phyloP scores from a whole-genome alignment of 805 yeast genomes.

The Zygosaccharomyces bisporus region DNA sequence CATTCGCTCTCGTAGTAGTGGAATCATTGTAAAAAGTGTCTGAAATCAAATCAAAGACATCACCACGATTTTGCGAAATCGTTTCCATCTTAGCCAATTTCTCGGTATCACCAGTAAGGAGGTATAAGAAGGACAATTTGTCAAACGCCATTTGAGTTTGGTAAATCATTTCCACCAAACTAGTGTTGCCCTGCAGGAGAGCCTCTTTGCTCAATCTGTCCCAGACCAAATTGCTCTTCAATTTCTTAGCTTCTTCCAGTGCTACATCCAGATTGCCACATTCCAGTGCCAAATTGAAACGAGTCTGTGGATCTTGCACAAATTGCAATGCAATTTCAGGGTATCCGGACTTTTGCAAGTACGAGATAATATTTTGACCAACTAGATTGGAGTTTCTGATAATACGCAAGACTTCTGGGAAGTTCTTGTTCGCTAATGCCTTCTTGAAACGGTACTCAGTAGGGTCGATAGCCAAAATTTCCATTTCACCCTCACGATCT shows the following conservation, averaged over 20 bases:
- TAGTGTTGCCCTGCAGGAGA: conserved; percentile 80
- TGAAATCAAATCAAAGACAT: conserved; percentile 72
- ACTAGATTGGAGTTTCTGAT: conserved; percentile 87
- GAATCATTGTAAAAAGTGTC: conserved; percentile 77
- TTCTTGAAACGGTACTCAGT: conserved; percentile 96
- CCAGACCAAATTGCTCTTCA: conserved; percentile 72
- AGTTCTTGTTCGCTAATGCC: conserved; percentile 85
- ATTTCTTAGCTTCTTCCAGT: conserved; percentile 76
- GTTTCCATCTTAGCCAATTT: conserved; percentile 80
- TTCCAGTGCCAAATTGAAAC: conserved; percentile 93
- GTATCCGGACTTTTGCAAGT: conserved; percentile 89
- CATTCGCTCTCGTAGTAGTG: conserved; percentile 66
- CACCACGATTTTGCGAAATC: conserved; percentile 86
- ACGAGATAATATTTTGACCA: conserved; percentile 95
- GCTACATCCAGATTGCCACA: conserved; percentile 87
- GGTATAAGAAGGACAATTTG: conserved; percentile 82
- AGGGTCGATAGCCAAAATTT: conserved; percentile 78
- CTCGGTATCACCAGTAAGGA: conserved; percentile 73
- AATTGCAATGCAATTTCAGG: conserved; percentile 97
- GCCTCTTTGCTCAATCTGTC: conserved; percentile 82
- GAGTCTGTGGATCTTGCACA: conserved; percentile 92
- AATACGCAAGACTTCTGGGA: conserved; percentile 84
- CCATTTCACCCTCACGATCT: conserved; percentile 81
- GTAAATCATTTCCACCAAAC: conserved; percentile 78
- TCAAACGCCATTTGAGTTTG: conserved; percentile 86